A percentile compares a stretch with the other conserved stretches of the same genome.
Conservation (phyloP, 768 basidiomycete genomes). For the Leccinum uliginosum region DNA sequence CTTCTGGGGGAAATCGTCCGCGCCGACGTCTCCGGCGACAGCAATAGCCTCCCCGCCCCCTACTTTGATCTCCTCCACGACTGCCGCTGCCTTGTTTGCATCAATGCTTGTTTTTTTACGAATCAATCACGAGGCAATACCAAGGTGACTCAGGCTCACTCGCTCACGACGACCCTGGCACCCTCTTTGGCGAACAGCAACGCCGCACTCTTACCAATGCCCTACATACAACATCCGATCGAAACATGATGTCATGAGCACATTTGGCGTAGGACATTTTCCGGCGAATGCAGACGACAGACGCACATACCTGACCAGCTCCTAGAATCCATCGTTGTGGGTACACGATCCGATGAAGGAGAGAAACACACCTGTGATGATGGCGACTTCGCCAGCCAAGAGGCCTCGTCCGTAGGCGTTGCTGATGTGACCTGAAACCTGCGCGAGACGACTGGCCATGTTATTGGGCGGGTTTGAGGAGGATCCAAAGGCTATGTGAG, state of each 20-base stretch:
- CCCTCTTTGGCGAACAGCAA: slow-evolving; percentile 81
- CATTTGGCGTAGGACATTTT: too few species aligned
- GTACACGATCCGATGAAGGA: not conserved
- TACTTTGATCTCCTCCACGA: slow-evolving; percentile 69
- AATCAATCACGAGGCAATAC: not conserved
- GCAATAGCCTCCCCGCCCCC: slow-evolving; percentile 70
- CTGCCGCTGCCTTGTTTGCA: slow-evolving; percentile 57
- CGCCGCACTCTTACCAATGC: slow-evolving; percentile 73
- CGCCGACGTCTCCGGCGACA: slow-evolving; percentile 76
- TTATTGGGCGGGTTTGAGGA: not conserved
- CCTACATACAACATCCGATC: slow-evolving; percentile 37
- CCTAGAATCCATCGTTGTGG: slow-evolving; percentile 36
- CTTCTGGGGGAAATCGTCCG: slow-evolving; percentile 77
- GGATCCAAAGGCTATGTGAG: too few species aligned
- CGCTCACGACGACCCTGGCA: slow-evolving; percentile 81
- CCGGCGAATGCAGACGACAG: not conserved
- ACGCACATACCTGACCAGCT: slow-evolving; percentile 61
- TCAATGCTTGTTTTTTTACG: slow-evolving; percentile 52
- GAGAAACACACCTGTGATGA: slow-evolving; percentile 66
- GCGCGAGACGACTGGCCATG: slow-evolving; percentile 56
- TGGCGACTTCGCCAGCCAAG: slow-evolving; percentile 73
- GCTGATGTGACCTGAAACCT: slow-evolving; percentile 67
- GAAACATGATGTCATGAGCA: not conserved
- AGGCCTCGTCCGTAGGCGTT: slow-evolving; percentile 51
- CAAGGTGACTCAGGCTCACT: slow-evolving; percentile 41